These are phyloP conservation scores for Pseudocercospora musae DNA, from an alignment of 2,329 filamentous ascomycete genomes.

Conservation along the genomic window DNA sequence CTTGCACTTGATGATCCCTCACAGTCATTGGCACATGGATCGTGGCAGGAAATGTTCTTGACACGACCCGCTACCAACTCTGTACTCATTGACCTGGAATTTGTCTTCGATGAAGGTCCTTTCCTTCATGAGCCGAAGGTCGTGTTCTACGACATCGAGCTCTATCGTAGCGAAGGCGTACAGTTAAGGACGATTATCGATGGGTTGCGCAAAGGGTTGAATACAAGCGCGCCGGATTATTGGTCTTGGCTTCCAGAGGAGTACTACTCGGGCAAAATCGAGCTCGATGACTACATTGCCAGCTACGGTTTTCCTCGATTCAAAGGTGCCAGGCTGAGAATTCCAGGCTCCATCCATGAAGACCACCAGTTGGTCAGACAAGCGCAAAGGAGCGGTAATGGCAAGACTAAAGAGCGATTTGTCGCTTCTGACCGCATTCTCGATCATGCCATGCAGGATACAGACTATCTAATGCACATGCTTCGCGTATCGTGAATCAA, in stretches of 20 bases:
- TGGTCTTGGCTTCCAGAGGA: not conserved
- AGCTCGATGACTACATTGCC: not conserved
- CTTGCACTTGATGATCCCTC: not conserved
- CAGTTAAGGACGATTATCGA: not conserved
- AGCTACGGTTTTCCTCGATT: not conserved
- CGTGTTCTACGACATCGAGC: not conserved
- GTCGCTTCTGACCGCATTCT: not conserved
- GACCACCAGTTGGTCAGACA: not conserved
- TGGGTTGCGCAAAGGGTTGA: not conserved
- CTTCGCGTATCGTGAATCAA: not conserved
- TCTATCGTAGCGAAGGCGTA: not conserved
- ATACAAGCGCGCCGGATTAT: not conserved
- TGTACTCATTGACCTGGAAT: not conserved
- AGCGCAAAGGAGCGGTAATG: not conserved
- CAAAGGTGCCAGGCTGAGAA: not conserved
- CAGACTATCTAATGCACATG: not conserved
- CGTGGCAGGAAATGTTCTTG: not conserved
- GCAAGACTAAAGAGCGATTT: not conserved
- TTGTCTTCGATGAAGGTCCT: not conserved
- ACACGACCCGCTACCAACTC: not conserved
- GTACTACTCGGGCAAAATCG: not conserved
- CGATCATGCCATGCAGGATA: not conserved
- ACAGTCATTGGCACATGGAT: not conserved
- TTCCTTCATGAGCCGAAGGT: not conserved
- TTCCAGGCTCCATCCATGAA: not conserved